Percentiles rank a stretch among this genome's conserved stretches.
Conservation (phyloP, 371 early-diverging fungal genomes). For the Rhizopus stolonifer region DNA sequence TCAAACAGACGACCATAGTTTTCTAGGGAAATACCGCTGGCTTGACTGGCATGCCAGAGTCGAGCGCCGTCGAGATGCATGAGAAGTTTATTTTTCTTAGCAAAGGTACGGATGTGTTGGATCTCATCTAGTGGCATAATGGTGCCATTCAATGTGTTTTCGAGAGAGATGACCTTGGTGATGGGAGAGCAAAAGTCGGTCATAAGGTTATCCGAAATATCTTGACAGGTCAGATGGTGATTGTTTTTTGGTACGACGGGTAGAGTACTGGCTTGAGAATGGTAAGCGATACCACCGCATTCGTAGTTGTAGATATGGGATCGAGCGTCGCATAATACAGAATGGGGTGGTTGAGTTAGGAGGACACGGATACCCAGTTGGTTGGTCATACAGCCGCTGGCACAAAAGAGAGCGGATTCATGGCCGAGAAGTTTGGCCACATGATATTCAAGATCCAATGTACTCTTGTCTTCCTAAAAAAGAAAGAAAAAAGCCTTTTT, state of each 20-base stretch:
- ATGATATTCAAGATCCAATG: constrained; percentile 62
- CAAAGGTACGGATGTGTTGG: constrained; percentile 56
- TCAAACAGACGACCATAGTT: constrained; percentile 76
- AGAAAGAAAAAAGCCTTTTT: background rate
- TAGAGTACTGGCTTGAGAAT: constrained; percentile 70
- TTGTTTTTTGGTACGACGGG: constrained; percentile 62
- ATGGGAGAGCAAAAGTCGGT: constrained; percentile 26
- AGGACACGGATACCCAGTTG: constrained; percentile 82
- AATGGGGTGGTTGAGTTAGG: constrained; percentile 76
- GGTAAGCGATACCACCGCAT: constrained; percentile 78
- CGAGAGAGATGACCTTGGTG: constrained; percentile 69
- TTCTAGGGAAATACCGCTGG: constrained; percentile 64
- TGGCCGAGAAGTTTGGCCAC: constrained; percentile 73
- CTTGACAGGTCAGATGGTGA: constrained; percentile 64
- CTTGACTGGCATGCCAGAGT: constrained; percentile 83
- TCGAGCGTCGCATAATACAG: constrained; percentile 74
- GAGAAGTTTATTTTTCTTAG: constrained; percentile 46
- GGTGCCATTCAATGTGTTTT: constrained; percentile 86
- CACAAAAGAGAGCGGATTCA: constrained; percentile 78
- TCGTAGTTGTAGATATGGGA: constrained; percentile 81
- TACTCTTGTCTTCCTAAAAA: constrained; percentile 58
- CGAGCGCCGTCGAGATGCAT: constrained; percentile 90
- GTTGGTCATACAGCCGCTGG: constrained; percentile 85
- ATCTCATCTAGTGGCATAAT: constrained; percentile 78
- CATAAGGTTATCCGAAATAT: constrained; percentile 43